phyloP scores from a whole-genome alignment of 2,329 filamentous ascomycete species.

The Alternaria novae-zelandiae region DNA sequence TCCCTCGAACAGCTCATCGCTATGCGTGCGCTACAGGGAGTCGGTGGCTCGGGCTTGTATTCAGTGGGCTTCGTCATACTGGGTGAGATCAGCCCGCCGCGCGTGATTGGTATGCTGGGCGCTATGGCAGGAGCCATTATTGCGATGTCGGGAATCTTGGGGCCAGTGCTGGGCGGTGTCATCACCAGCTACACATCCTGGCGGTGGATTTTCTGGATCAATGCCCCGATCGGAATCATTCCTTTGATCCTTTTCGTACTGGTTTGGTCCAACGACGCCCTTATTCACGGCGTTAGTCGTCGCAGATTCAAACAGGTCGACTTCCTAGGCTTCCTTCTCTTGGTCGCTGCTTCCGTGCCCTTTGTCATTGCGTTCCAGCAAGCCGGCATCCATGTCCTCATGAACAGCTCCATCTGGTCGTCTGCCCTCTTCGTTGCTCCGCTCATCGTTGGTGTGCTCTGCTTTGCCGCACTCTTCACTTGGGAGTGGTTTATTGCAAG shows the following conservation, averaged over 20 bases:
- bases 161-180: slow-evolving; percentile 23
- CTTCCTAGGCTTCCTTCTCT: slow-evolving; percentile 60
- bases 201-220: slow-evolving; percentile 54
- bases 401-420: slow-evolving; percentile 5
- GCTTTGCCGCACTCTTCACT: slow-evolving; percentile 4
- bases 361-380: slow-evolving; percentile 66
- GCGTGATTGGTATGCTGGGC: slow-evolving; percentile 6
- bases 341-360: slow-evolving; percentile 60
- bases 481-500: slow-evolving; percentile 11
- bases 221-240: slow-evolving; percentile 31
- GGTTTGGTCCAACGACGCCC: slow-evolving; percentile 8
- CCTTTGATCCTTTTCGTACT: slow-evolving; percentile 21
- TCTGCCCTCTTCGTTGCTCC: slow-evolving; percentile 7
- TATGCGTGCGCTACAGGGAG: slow-evolving; percentile 42
- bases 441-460: slow-evolving; percentile 2
- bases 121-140: slow-evolving; percentile 10
- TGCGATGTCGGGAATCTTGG: slow-evolving; percentile 12
- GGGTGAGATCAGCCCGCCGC: slow-evolving; percentile 35
- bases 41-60: slow-evolving; percentile 40
- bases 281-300: background rate
- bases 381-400: slow-evolving; percentile 45
- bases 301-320: slow-evolving; percentile 11
- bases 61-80: slow-evolving; percentile 37
- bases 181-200: slow-evolving; percentile 42
- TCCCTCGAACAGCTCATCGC: slow-evolving; percentile 42